Conservation (phyloP, 208 protist genomes). For the Trypanosoma platydactyli region DNA sequence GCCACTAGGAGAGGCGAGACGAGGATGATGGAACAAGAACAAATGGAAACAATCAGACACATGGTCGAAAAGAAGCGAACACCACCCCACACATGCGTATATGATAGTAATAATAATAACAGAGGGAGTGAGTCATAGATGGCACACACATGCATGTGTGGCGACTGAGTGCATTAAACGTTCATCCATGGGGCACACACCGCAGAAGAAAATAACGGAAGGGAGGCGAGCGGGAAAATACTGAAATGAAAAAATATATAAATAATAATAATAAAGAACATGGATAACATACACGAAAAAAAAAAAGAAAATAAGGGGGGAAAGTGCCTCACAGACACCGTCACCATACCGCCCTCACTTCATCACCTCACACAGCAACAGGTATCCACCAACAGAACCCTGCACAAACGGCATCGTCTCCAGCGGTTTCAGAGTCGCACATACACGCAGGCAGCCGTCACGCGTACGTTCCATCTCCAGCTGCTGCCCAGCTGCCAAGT, state of each 20-base stretch:
- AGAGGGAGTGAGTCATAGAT: neutral
- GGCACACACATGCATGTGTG: neutral
- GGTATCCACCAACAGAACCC: conserved; percentile 1
- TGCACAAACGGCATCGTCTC: conserved; percentile 13
- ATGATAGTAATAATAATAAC: neutral
- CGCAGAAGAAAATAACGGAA: neutral
- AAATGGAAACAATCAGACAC: neutral
- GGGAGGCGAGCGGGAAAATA: neutral
- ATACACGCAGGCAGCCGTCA: neutral
- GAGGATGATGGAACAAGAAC: too few relatives aligned
- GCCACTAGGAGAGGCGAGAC: too few relatives aligned
- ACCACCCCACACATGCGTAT: neutral
- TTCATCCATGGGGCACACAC: neutral
- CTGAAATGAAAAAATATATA: conserved; percentile 10
- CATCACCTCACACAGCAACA: neutral
- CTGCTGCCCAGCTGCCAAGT: neutral
- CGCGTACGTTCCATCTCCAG: neutral
- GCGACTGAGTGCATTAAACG: too few relatives aligned
- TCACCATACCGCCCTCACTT: neutral
- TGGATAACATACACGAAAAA: conserved; percentile 5
- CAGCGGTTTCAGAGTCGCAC: neutral
- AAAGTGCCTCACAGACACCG: neutral
- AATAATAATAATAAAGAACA: conserved; percentile 25
- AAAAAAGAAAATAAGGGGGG: conserved; percentile 26
- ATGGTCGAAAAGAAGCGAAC: neutral